Percentiles rank a stretch among this genome's conserved stretches.
Evolutionary conservation across 202 grass and related monocot genomes (phyloP).

Genomic region (Schoenoplectus tabernaemontani): DNA sequence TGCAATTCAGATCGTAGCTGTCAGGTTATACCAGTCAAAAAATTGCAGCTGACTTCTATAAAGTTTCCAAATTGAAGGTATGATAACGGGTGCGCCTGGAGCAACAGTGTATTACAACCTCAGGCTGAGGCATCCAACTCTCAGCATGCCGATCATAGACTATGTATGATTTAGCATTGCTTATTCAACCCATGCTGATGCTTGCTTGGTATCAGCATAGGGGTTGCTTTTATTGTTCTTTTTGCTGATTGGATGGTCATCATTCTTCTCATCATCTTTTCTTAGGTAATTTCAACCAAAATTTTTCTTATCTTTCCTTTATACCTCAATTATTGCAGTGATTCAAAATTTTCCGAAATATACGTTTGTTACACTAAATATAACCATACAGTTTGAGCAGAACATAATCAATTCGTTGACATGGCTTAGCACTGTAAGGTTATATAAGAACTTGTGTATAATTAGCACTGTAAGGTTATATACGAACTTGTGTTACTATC

Average conservation of each 20-base stretch:
- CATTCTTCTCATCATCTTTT: constrained; percentile 75
- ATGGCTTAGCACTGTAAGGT: constrained; percentile 25
- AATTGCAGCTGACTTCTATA: neutral
- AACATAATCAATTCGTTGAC: neutral
- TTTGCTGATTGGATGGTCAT: constrained; percentile 85
- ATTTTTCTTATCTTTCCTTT: neutral
- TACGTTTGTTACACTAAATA: no score
- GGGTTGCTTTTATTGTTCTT: constrained; percentile 74
- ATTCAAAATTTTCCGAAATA: neutral
- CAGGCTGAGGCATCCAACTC: constrained; percentile 71
- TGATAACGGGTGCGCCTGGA: constrained; percentile 74
- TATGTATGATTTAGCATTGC: constrained; percentile 58
- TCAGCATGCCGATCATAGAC: constrained; percentile 75
- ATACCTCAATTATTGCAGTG: neutral
- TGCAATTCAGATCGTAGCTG: neutral
- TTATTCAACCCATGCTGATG: constrained; percentile 92
- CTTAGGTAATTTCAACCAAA: constrained; percentile 39
- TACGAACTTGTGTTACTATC: neutral
- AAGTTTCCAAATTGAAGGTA: constrained; percentile 36
- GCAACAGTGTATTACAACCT: constrained; percentile 86
- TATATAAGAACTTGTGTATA: constrained; percentile 60
- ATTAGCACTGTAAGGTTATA: neutral
- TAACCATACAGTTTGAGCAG: no score
- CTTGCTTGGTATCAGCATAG: constrained; percentile 82
- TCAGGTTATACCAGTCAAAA: neutral